These are phyloP conservation scores for Clarireedia sp. DNA, from an alignment of 2,329 filamentous ascomycete species.

Conservation along the genomic window DNA sequence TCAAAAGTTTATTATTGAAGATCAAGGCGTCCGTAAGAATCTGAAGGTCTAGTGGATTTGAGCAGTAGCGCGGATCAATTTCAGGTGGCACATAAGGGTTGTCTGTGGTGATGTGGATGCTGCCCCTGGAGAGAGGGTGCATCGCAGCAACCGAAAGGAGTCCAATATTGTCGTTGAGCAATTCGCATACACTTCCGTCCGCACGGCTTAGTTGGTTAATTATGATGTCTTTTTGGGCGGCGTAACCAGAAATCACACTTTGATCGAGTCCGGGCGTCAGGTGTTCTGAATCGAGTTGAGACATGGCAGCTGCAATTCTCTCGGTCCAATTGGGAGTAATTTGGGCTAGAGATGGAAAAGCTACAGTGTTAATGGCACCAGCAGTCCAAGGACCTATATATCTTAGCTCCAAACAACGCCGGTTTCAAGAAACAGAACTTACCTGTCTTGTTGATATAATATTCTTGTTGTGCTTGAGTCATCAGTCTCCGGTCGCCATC, in stretches of 20 bases:
- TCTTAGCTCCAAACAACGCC: background rate
- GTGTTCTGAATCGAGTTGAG: conserved; percentile 14
- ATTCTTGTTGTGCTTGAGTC: conserved; percentile 18
- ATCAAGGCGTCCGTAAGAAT: conserved; percentile 19
- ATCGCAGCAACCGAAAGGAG: conserved; percentile 31
- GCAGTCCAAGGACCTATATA: conserved; percentile 14
- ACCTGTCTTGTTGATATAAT: conserved; percentile 24
- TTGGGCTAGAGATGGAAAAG: conserved; percentile 20
- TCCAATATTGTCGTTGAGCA: conserved; percentile 21
- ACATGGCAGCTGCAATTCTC: conserved; percentile 16
- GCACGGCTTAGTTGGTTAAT: conserved; percentile 12
- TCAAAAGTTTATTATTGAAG: conserved; percentile 21
- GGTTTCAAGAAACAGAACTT: background rate
- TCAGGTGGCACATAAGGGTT: conserved; percentile 34
- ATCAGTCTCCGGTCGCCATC: conserved; percentile 14
- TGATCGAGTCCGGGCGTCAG: conserved; percentile 17
- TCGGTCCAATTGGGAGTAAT: conserved; percentile 17
- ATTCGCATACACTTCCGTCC: conserved; percentile 21
- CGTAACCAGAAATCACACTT: conserved; percentile 20
- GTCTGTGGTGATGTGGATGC: conserved; percentile 43
- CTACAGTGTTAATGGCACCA: conserved; percentile 24
- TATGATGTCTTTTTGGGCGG: conserved; percentile 18
- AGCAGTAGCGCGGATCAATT: conserved; percentile 36
- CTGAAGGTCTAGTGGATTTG: conserved; percentile 22
- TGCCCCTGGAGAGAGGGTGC: conserved; percentile 49